Conservation (phyloP, 148 eudicot species). For the Rhododendron ovatum region DNA sequence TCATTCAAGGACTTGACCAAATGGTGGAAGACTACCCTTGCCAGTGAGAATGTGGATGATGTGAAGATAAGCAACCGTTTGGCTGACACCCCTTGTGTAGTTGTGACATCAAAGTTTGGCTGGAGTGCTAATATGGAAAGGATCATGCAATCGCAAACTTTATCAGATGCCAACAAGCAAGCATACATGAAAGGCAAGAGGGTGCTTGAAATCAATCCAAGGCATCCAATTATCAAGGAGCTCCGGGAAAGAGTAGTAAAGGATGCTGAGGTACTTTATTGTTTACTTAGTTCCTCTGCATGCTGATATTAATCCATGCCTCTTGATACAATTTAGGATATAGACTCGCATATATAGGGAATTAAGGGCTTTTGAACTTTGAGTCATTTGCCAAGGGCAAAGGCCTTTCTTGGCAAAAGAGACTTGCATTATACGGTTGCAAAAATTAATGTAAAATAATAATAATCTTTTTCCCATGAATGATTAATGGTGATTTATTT, state of each 20-base stretch:
- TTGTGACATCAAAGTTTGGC: constrained; percentile 91
- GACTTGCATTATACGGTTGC: background rate
- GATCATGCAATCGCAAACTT: constrained; percentile 92
- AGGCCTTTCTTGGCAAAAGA: background rate
- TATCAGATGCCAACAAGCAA: constrained; percentile 85
- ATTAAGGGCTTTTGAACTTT: background rate
- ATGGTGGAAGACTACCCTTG: constrained; percentile 94
- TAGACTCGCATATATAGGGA: background rate
- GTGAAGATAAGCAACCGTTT: constrained; percentile 96
- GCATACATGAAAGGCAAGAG: constrained; percentile 96
- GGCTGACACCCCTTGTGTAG: constrained; percentile 95
- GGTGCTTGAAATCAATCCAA: constrained; percentile 92
- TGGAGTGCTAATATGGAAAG: constrained; percentile 99
- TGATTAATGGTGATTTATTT: background rate
- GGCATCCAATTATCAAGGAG: constrained; percentile 98
- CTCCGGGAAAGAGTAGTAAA: constrained; percentile 74
- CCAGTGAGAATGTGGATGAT: constrained; percentile 81
- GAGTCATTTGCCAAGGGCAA: background rate
- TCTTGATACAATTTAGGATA: background rate
- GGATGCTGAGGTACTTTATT: constrained; percentile 68
- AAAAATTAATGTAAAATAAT: no score
- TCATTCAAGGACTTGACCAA: constrained; percentile 87
- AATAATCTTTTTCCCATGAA: background rate
- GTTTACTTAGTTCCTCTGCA: background rate
- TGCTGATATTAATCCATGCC: background rate